Evolutionary conservation across 2,329 filamentous ascomycete genomes (phyloP), one percentile per base, ranked within the genome.

Genomic region (Penicillium sp.): DNA sequence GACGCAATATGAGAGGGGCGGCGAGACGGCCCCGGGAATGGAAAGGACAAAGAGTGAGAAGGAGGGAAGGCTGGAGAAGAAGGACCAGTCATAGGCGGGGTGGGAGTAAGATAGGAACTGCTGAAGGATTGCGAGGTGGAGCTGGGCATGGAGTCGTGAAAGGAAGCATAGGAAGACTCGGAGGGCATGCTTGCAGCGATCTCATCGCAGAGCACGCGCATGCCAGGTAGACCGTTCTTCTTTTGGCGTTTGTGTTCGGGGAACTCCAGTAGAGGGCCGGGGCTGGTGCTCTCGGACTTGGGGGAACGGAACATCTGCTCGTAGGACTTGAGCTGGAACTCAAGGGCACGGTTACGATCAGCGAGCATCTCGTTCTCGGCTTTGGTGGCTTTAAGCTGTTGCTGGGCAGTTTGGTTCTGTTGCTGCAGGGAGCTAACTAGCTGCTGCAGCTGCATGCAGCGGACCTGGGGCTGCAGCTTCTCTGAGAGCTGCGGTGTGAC

Each of bases 371-470:
- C 69, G 42, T 71, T 72, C 56, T 75, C 72, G 19, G 70, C 67
- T 60, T 73, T 73, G 25, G 69, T 40, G 17, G 65, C 60, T 47
- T 70, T 69, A 45, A 72, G 54, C 62, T 74, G 69, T 38, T 71
- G 69, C 53, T 74, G 71, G 9, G 57, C 53, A 5, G 64, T 60
- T 37, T 74, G 69, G 52, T 73, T 71, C 43, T 75, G 70, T 49
- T 73, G 69, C 57, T 75, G 72, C 31, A 74, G 67, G 43, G 61
- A 68, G 37, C 60, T 56, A 25, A 73, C 62, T 31, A 69, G 55
- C 47, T 73, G 71, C 55, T 75, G 71, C 35, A 74, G 59, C 48
- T 75, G 72, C 69, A 74, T 73, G 66, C 69, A 72, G 56, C 72
- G 71, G 22, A 75, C 57, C 36, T 74, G 69, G 2, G 71, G 67